Percentiles rank a stretch among this genome's conserved stretches.
These are phyloP conservation scores for Barnettozyma vustinii DNA, from an alignment of 805 yeast genomes.

Conservation along the genomic window DNA sequence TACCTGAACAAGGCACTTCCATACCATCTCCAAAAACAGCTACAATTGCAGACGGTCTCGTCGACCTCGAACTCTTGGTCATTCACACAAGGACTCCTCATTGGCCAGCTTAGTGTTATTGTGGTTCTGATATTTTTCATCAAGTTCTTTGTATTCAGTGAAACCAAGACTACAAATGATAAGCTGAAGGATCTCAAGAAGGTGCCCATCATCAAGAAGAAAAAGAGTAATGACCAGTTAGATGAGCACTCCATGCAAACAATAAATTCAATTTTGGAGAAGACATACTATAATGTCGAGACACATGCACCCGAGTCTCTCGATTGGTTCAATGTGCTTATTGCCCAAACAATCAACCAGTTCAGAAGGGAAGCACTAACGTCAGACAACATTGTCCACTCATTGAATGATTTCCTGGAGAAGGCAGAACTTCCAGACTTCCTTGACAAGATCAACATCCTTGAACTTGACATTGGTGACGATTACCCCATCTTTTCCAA, in stretches of 20 bases:
- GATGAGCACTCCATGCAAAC: slow-evolving; percentile 20
- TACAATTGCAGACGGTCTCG: slow-evolving; percentile 18
- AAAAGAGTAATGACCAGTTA: slow-evolving; percentile 10
- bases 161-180: slow-evolving; percentile 34
- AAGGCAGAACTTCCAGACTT: slow-evolving; percentile 69
- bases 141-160: slow-evolving; percentile 73
- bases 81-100: slow-evolving; percentile 69
- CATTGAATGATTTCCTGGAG: slow-evolving; percentile 61
- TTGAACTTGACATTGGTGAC: slow-evolving; percentile 89
- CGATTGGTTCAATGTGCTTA: slow-evolving; percentile 94
- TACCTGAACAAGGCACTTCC: slow-evolving; percentile 32
- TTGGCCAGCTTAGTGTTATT: slow-evolving; percentile 73
- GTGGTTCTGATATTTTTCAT: slow-evolving; percentile 57
- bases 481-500: slow-evolving; percentile 94
- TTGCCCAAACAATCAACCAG: slow-evolving; percentile 87
- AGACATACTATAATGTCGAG: slow-evolving; percentile 86
- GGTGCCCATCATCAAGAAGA: slow-evolving; percentile 20
- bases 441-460: slow-evolving; percentile 68
- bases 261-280: slow-evolving; percentile 62
- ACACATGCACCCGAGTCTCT: slow-evolving; percentile 84
- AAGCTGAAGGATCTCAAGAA: slow-evolving; percentile 23
- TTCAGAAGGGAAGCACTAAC: slow-evolving; percentile 83
- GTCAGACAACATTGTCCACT: slow-evolving; percentile 79
- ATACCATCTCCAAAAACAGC: slow-evolving; percentile 29
- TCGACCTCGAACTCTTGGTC: slow-evolving; percentile 40